Evolutionary conservation across 2,329 filamentous ascomycete genomes (phyloP).

Genomic region (Arthrobotrys megalospora): DNA sequence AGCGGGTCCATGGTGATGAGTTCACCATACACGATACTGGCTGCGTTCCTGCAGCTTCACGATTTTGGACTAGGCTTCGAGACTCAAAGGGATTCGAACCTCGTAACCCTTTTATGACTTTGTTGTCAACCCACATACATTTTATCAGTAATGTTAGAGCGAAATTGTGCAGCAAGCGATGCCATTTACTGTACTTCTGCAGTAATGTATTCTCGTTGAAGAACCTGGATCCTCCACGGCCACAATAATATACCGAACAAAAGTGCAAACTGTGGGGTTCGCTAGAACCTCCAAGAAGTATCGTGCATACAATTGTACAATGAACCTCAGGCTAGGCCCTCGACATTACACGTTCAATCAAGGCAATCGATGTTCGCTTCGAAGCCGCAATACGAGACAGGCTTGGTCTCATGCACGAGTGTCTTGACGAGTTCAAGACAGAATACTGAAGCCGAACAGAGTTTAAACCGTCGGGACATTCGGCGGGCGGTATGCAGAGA

Average conservation of each 20-base stretch:
- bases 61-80: not conserved
- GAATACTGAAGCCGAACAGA: too few species aligned
- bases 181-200: not conserved
- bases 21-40: not conserved
- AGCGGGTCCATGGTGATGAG: too few species aligned
- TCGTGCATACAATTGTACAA: not conserved
- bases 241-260: not conserved
- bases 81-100: not conserved
- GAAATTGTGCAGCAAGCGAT: not conserved
- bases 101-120: too few species aligned
- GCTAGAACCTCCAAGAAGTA: not conserved
- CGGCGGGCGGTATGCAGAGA: too few species aligned
- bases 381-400: too few species aligned
- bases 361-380: not conserved
- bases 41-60: not conserved
- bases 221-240: not conserved
- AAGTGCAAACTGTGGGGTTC: slow-evolving; percentile 12
- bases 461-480: too few species aligned
- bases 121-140: slow-evolving; percentile 16
- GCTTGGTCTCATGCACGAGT: too few species aligned
- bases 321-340: not conserved
- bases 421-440: too few species aligned
- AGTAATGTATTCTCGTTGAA: not conserved
- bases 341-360: not conserved
- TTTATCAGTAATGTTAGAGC: slow-evolving; percentile 39